phyloP scores from a whole-genome alignment of 2,329 filamentous ascomycete species.

The Hypocrella siamensis region DNA sequence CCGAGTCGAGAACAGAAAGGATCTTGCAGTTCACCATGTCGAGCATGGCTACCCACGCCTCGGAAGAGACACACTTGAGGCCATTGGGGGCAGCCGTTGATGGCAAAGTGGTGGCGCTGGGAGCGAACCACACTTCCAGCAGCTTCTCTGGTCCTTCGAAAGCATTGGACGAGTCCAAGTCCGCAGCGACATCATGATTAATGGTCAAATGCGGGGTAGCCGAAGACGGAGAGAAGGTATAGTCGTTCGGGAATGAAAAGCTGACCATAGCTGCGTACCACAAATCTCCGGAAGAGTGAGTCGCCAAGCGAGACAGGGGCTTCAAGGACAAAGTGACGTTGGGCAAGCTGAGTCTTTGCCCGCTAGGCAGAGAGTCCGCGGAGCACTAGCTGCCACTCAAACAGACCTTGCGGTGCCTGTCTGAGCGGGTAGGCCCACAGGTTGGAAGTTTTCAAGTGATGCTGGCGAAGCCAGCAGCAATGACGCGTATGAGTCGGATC shows the following conservation, averaged over 20 bases:
- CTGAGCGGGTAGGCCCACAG: conserved; percentile 97
- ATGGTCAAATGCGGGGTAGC: conserved; percentile 86
- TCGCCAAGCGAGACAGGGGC: background rate
- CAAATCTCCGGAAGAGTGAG: background rate
- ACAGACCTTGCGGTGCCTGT: conserved; percentile 88
- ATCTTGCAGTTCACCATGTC: conserved; percentile 98
- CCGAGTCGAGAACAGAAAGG: conserved; percentile 81
- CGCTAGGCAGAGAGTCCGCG: conserved; percentile 43
- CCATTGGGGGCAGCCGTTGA: conserved; percentile 56
- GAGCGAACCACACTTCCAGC: conserved; percentile 94
- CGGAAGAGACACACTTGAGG: conserved; percentile 69
- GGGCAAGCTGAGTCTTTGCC: conserved; percentile 10
- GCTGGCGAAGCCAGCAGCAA: conserved; percentile 86
- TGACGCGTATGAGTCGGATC: conserved; percentile 19
- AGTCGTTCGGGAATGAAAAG: conserved; percentile 63
- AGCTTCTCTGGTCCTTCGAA: conserved; percentile 98
- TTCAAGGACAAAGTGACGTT: too few species aligned
- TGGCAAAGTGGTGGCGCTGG: conserved; percentile 59
- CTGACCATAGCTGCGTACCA: conserved; percentile 58
- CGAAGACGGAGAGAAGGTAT: conserved; percentile 68
- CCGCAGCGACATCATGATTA: conserved; percentile 85
- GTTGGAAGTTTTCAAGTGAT: conserved; percentile 42
- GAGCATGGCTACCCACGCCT: conserved; percentile 91
- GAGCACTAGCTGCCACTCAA: conserved; percentile 97
- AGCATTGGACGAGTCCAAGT: conserved; percentile 87